These are phyloP conservation scores for Tylopilus plumbeoviolaceoides DNA, from an alignment of 768 basidiomycete genomes.

Conservation along the genomic window DNA sequence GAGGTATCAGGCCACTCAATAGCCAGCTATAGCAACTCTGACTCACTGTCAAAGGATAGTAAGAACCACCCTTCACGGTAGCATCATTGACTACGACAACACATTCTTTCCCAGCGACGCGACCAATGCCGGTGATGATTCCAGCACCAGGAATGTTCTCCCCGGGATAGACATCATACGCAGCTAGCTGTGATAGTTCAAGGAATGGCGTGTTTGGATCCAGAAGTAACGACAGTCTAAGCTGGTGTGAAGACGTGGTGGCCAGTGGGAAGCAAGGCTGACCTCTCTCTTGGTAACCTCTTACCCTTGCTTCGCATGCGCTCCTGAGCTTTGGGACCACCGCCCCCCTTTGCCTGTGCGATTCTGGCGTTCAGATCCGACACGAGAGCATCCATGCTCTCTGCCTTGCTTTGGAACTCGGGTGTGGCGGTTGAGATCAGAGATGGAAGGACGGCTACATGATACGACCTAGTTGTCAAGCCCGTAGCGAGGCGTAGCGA, in stretches of 20 bases:
- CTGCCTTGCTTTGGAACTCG: slow-evolving; percentile 64
- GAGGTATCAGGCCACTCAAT: background rate
- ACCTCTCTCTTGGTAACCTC: slow-evolving; percentile 82
- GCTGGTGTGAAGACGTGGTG: slow-evolving; percentile 2
- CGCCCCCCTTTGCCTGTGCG: slow-evolving; percentile 60
- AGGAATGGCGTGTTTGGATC: slow-evolving; percentile 89
- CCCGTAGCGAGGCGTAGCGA: slow-evolving; percentile 1
- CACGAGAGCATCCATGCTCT: slow-evolving; percentile 68
- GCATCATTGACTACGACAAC: slow-evolving; percentile 93
- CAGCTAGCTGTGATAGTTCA: slow-evolving; percentile 83
- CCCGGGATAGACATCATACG: slow-evolving; percentile 77
- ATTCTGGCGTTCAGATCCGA: slow-evolving; percentile 59
- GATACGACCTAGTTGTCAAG: slow-evolving; percentile 39
- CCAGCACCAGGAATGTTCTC: slow-evolving; percentile 83
- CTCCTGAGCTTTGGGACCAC: slow-evolving; percentile 69
- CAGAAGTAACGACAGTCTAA: slow-evolving; percentile 66
- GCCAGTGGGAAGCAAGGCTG: background rate
- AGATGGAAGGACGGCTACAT: slow-evolving; percentile 72
- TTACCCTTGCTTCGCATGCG: slow-evolving; percentile 78
- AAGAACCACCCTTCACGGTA: slow-evolving; percentile 89
- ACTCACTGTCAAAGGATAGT: slow-evolving; percentile 78
- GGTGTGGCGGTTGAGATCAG: slow-evolving; percentile 63
- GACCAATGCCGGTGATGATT: slow-evolving; percentile 81
- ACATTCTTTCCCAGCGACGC: slow-evolving; percentile 78
- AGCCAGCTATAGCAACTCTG: background rate